phyloP scores from a whole-genome alignment of 2,329 filamentous ascomycete genomes.

The Didymella segeticola region DNA sequence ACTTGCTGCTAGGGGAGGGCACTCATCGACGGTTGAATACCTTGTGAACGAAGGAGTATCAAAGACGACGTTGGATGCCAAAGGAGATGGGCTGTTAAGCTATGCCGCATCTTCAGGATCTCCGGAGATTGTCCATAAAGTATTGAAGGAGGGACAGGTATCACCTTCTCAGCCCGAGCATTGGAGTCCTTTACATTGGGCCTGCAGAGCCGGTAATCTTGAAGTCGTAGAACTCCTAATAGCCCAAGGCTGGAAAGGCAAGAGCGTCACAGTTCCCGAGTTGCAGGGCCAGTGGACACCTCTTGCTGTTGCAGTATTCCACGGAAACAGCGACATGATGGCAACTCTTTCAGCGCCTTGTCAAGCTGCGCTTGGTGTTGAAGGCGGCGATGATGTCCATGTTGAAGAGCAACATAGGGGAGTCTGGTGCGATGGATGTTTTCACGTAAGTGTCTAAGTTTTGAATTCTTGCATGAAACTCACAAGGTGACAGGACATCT shows the following conservation, averaged over 20 bases:
- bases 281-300: slow-evolving; percentile 15
- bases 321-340: no score
- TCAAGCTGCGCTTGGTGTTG: no score
- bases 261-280: slow-evolving; percentile 3
- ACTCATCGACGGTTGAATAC: neutral
- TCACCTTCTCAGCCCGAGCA: neutral
- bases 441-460: no score
- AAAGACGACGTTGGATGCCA: neutral
- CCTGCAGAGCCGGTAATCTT: neutral
- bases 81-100: slow-evolving; percentile 8
- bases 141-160: neutral
- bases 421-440: no score
- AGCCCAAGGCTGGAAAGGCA: neutral
- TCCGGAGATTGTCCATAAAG: neutral
- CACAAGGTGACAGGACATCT: no score
- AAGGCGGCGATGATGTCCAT: no score
- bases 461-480: no score
- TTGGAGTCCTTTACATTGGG: neutral
- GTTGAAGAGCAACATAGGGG: no score
- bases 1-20: slow-evolving; percentile 3
- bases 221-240: slow-evolving; percentile 12
- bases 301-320: slow-evolving; percentile 17
- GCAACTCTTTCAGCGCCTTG: no score
- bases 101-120: slow-evolving; percentile 17
- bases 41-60: neutral